Conservation (phyloP, 306 rosid species). For the Cicer bijugum region DNA sequence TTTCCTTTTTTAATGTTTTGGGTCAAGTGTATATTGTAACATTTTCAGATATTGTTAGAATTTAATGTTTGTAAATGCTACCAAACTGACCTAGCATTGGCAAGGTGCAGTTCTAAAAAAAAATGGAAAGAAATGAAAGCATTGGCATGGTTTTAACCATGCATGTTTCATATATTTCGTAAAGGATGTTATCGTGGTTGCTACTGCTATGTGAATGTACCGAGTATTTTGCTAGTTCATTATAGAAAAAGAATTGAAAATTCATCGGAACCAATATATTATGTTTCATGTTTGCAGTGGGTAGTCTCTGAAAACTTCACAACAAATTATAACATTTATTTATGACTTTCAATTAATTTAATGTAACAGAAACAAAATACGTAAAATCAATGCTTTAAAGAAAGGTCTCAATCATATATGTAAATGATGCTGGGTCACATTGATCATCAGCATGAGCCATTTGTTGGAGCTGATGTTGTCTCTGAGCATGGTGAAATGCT, state of each 20-base stretch:
- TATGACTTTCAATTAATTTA: not conserved
- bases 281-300: not conserved
- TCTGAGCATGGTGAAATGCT: slow-evolving; percentile 3
- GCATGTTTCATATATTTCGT: slow-evolving; percentile 1
- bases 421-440: not conserved
- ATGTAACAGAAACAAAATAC: not conserved
- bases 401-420: not conserved
- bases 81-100: slow-evolving; percentile 26
- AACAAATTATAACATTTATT: not conserved
- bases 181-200: not conserved
- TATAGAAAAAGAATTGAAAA: slow-evolving; percentile 2
- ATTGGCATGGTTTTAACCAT: not conserved
- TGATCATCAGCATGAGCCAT: slow-evolving; percentile 9
- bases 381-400: not conserved
- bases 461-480: slow-evolving; percentile 23
- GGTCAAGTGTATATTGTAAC: slow-evolving; percentile 45
- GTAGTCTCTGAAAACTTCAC: too few species aligned
- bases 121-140: not conserved
- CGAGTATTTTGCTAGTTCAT: too few species aligned
- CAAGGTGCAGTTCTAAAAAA: not conserved
- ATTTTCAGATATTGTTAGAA: slow-evolving; percentile 34
- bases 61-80: slow-evolving; percentile 5
- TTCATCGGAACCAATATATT: not conserved
- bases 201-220: too few species aligned
- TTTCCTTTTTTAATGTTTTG: not conserved